Evolutionary conservation across 1,284 basidiomycete species (phyloP), one percentile per base, ranked within the genome.

Genomic region (Xerocomus nothofagi): DNA sequence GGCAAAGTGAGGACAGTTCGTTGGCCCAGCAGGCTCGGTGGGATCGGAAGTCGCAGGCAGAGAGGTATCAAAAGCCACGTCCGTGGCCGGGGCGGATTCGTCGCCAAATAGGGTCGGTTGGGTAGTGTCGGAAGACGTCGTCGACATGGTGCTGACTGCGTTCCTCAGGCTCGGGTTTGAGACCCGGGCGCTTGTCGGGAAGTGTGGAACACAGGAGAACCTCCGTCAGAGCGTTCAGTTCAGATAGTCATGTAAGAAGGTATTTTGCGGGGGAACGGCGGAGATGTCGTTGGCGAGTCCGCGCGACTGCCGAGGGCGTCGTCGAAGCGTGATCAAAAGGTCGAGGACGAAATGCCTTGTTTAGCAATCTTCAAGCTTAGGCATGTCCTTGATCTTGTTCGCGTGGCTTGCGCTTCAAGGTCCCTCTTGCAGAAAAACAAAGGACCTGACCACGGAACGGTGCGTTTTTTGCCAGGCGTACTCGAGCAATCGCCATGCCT

Each of bases 61-160:
- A 18, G 52, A 30, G 7, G 37, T 14, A 14, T 52, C 60, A 2
- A 55, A 47, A 6, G 41, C 40, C 26, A 32, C 24, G 20, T 65
- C 61, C 5, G 51, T 45, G 2, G 44, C 32, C 2, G 46, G 29
- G 31, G 31, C 21, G 10, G 51, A 39, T 15, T 69, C 63, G 24
- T 66, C 67, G 18, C 63, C 59, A n/a, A 67, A 69, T 43, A 68
- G 37, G 8, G 64, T 58, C n/a, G 57, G 53, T 15, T 61, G 67
- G 1, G 63, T 56, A 17, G 55, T 49, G 12, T 69, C 62, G 11
- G 63, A 63, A 4, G 63, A 63, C 38, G 64, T 64, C 37, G 64
- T 64, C 39, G 63, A 66, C 63, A 69, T 67, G 34, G n/a, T 32
- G 46, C 15, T 23, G 18, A 45, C 21, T 31, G 14, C 9, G 27